Percentiles rank a stretch among this genome's conserved stretches.
Evolutionary conservation across 495 filamentous ascomycete genomes (phyloP).

Genomic region (Aspergillus cristatus): DNA sequence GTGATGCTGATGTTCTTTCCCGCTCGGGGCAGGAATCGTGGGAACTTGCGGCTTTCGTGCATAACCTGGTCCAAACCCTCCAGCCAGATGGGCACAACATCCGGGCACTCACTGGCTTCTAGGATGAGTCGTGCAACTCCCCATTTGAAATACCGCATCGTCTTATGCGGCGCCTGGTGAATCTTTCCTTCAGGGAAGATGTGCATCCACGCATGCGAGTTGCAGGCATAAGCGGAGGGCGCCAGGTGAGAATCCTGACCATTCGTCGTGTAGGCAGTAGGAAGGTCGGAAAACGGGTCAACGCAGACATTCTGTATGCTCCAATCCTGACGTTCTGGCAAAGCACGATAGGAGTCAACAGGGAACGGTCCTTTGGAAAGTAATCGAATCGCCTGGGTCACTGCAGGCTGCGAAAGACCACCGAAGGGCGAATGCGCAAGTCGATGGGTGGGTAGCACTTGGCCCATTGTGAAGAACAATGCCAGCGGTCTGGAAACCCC

Average conservation of each 20-base stretch:
- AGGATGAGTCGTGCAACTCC: conserved; percentile 82
- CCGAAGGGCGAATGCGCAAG: conserved; percentile 55
- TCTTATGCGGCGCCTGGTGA: conserved; percentile 70
- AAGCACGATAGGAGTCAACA: conserved; percentile 21
- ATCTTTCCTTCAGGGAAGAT: conserved; percentile 93
- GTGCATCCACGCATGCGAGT: conserved; percentile 75
- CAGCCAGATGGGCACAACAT: conserved; percentile 88
- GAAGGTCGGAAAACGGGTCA: conserved; percentile 39
- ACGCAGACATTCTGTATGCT: conserved; percentile 35
- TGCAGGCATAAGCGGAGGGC: conserved; percentile 49
- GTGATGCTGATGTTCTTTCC: conserved; percentile 64
- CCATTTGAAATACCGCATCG: conserved; percentile 97
- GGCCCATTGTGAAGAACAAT: conserved; percentile 75
- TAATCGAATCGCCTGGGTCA: conserved; percentile 78
- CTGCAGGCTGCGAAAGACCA: conserved; percentile 80
- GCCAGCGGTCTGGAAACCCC: conserved; percentile 37
- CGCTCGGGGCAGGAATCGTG: conserved; percentile 71
- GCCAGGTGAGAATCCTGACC: conserved; percentile 49
- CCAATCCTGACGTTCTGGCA: conserved; percentile 28
- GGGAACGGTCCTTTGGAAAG: conserved; percentile 57
- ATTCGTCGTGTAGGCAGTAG: conserved; percentile 40
- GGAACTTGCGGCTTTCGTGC: conserved; percentile 68
- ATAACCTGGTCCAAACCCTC: conserved; percentile 79
- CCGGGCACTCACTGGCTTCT: conserved; percentile 72
- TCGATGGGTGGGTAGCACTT: conserved; percentile 84